phyloP scores from a whole-genome alignment of 306 rosid genomes.

The Quercus engelmannii region DNA sequence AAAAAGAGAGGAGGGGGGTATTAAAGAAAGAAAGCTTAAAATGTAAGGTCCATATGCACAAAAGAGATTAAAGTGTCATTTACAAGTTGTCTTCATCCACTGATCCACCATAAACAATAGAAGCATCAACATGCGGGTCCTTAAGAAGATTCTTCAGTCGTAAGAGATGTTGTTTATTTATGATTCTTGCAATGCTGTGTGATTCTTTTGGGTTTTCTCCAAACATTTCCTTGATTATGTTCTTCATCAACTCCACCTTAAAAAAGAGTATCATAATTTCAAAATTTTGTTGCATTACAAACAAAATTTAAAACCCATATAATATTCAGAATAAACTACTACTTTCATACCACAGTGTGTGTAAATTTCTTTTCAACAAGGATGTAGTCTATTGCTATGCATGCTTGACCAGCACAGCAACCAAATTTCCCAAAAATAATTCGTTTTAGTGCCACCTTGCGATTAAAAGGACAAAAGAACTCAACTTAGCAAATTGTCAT shows the following conservation, averaged over 20 bases:
- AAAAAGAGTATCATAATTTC: not conserved
- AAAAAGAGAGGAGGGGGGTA: too few species aligned
- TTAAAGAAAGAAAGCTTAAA: not conserved
- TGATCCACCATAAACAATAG: constrained; percentile 61
- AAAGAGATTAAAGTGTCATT: not conserved
- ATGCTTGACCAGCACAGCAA: constrained; percentile 78
- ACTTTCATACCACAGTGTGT: constrained; percentile 42
- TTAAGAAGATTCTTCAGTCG: constrained; percentile 47
- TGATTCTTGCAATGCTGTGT: constrained; percentile 49
- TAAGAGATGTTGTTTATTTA: constrained; percentile 41
- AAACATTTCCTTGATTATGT: constrained; percentile 42
- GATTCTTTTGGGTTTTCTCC: constrained; percentile 48
- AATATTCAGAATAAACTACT: not conserved
- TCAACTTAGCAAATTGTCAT: not conserved
- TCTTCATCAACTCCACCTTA: constrained; percentile 55
- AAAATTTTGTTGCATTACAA: not conserved
- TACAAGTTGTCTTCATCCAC: constrained; percentile 60
- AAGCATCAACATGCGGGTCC: constrained; percentile 38
- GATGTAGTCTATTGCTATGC: constrained; percentile 64
- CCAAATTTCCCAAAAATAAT: constrained; percentile 61
- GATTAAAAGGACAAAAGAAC: constrained; percentile 10
- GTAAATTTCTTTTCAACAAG: constrained; percentile 52
- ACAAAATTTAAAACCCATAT: not conserved
- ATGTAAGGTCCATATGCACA: not conserved
- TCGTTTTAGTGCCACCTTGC: constrained; percentile 52